Percentiles rank a stretch among this genome's conserved stretches.
phyloP scores from a whole-genome alignment of 208 protist species.

The Crithidia acanthocephali region DNA sequence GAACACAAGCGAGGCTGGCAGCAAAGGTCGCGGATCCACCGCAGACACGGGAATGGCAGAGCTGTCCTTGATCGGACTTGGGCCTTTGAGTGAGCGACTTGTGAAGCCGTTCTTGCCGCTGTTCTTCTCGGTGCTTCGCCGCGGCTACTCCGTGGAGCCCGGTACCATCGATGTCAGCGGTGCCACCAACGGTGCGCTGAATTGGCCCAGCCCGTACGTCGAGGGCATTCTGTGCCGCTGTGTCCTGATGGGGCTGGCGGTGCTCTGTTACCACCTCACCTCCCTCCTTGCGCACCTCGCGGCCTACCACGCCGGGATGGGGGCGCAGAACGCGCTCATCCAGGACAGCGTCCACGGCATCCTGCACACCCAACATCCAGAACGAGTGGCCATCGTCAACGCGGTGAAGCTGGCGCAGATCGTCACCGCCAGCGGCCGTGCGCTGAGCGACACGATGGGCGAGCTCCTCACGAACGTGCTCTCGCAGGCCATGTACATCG shows the following conservation, averaged over 20 bases:
- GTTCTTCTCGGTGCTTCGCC: conserved; percentile 12
- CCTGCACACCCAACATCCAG: conserved; percentile 40
- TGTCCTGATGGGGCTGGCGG: conserved; percentile 39
- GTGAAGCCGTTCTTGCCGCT: conserved; percentile 27
- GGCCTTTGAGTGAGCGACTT: conserved; percentile 26
- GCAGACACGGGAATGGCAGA: too few relatives aligned
- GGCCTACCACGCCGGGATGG: conserved; percentile 51
- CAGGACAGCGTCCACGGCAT: conserved; percentile 41
- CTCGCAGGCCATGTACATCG: conserved; percentile 31
- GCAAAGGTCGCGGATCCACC: not conserved
- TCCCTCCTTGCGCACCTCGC: conserved; percentile 58
- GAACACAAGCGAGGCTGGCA: not conserved
- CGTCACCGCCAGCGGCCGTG: conserved; percentile 45
- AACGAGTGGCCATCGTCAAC: conserved; percentile 60
- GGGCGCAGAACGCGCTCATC: conserved; percentile 42
- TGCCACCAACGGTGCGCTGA: not conserved
- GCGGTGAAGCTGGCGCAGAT: conserved; percentile 54
- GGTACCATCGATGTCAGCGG: not conserved
- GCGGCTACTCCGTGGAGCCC: not conserved
- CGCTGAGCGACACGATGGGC: conserved; percentile 43
- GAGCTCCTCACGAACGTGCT: conserved; percentile 68
- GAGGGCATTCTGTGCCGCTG: conserved; percentile 48
- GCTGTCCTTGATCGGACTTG: conserved; percentile 1
- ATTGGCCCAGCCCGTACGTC: conserved; percentile 20
- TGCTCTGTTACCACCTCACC: conserved; percentile 48